These are phyloP conservation scores for Dryas alaskensis DNA, from an alignment of 306 rosid genomes.

Conservation along the genomic window DNA sequence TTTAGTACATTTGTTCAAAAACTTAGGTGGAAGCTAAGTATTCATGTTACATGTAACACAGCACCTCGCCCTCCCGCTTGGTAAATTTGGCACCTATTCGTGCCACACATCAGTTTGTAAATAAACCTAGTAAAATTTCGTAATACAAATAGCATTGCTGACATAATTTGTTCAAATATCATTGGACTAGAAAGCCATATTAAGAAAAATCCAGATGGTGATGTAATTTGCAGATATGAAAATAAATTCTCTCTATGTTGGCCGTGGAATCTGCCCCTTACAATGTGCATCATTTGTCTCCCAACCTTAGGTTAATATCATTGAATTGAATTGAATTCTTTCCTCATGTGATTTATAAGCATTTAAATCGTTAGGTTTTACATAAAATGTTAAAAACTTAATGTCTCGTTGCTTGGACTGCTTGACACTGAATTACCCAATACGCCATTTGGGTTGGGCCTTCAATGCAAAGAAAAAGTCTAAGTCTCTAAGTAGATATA, in stretches of 20 bases:
- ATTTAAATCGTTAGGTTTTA: background rate
- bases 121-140: no score
- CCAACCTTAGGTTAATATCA: background rate
- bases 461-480: background rate
- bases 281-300: background rate
- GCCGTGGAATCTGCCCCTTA: background rate
- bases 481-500: background rate
- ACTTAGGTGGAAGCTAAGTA: background rate
- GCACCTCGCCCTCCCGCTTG: background rate
- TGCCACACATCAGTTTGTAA: no score
- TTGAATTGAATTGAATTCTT: background rate
- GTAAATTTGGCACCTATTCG: background rate
- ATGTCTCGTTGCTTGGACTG: background rate
- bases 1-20: background rate
- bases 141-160: background rate
- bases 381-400: background rate
- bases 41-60: background rate
- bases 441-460: background rate
- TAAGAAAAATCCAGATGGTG: background rate
- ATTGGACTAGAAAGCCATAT: background rate
- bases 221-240: background rate
- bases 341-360: background rate
- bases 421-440: background rate
- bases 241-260: background rate
- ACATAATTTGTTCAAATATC: background rate